A percentile compares a stretch with the other conserved stretches of the same genome.
Evolutionary conservation across 2,329 filamentous ascomycete genomes (phyloP).

Genomic region (Bimuria novae-zelandiae): DNA sequence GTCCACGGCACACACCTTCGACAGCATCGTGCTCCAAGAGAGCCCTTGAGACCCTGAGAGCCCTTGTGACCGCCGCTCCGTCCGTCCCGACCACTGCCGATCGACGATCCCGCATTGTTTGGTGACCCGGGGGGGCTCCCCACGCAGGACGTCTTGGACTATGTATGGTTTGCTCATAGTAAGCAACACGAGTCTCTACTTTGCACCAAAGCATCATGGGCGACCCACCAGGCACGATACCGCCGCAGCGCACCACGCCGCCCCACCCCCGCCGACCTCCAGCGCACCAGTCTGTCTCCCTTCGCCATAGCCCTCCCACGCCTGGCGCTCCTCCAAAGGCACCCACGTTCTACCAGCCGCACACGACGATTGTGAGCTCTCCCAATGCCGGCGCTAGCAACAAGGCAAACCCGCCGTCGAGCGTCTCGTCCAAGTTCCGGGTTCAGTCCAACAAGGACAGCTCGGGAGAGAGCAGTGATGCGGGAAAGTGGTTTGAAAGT

Average conservation of each 20-base stretch:
- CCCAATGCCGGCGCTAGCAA: conserved; percentile 36
- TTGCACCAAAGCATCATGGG: conserved; percentile 24
- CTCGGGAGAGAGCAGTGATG: conserved; percentile 58
- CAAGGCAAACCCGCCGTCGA: conserved; percentile 49
- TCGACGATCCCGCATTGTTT: conserved; percentile 4
- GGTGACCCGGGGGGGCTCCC: conserved; percentile 1
- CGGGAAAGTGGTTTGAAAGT: conserved; percentile 57
- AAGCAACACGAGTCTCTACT: conserved; percentile 6
- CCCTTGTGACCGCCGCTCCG: no score
- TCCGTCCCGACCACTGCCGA: no score
- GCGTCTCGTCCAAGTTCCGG: conserved; percentile 42
- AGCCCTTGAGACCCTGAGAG: no score
- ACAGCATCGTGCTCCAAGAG: no score
- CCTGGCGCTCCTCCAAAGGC: conserved; percentile 1
- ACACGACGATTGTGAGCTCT: conserved; percentile 25
- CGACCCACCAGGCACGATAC: conserved; percentile 24
- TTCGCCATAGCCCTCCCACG: conserved; percentile 46
- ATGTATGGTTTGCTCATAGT: conserved; percentile 19
- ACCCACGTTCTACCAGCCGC: conserved; percentile 8
- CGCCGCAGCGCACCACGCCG: no score
- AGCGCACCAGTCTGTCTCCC: conserved; percentile 53
- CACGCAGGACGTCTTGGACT: conserved; percentile 17
- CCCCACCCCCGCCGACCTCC: conserved; percentile 53
- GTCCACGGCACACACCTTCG: not conserved
- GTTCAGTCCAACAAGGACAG: conserved; percentile 44